Evolutionary conservation across 129 eudicot genomes (phyloP).

Genomic region (Oenanthe sinensis): DNA sequence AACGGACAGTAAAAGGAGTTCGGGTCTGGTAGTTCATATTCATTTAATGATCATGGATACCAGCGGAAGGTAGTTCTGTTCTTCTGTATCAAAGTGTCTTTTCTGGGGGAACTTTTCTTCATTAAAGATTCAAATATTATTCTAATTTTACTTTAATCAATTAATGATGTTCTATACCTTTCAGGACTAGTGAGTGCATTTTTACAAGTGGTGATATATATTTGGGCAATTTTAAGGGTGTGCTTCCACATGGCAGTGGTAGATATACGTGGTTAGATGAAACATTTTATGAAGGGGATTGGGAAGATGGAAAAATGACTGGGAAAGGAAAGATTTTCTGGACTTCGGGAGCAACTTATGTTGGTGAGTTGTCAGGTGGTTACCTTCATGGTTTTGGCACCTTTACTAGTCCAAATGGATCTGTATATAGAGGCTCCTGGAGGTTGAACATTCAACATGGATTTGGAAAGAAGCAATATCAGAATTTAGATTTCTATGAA

Average conservation of each 20-base stretch:
- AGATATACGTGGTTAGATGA: conserved; percentile 86
- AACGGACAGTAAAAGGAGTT: not conserved
- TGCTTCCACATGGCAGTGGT: conserved; percentile 75
- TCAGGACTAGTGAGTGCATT: conserved; percentile 52
- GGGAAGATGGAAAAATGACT: conserved; percentile 95
- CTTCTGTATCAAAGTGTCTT: not conserved
- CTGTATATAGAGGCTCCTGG: conserved; percentile 77
- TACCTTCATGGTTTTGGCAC: conserved; percentile 89
- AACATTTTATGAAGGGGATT: conserved; percentile 75
- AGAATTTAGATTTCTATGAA: conserved; percentile 72
- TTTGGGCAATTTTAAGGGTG: conserved; percentile 52
- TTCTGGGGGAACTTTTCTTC: not conserved
- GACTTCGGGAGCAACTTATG: conserved; percentile 64
- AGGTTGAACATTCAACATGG: conserved; percentile 77
- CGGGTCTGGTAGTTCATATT: conserved; percentile 4
- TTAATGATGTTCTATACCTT: conserved; percentile 12
- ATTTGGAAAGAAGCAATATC: conserved; percentile 73
- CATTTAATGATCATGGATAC: conserved; percentile 23
- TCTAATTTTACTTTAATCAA: not conserved
- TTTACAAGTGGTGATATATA: conserved; percentile 64
- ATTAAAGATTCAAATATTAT: not conserved
- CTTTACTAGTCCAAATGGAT: conserved; percentile 51
- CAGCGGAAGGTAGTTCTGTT: conserved; percentile 28
- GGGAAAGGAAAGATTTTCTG: conserved; percentile 76
- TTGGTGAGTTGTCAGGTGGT: conserved; percentile 86